A percentile compares a stretch with the other conserved stretches of the same genome.
Evolutionary conservation across 352 stramenopile species (phyloP).

Genomic region (Pythium monospermum): DNA sequence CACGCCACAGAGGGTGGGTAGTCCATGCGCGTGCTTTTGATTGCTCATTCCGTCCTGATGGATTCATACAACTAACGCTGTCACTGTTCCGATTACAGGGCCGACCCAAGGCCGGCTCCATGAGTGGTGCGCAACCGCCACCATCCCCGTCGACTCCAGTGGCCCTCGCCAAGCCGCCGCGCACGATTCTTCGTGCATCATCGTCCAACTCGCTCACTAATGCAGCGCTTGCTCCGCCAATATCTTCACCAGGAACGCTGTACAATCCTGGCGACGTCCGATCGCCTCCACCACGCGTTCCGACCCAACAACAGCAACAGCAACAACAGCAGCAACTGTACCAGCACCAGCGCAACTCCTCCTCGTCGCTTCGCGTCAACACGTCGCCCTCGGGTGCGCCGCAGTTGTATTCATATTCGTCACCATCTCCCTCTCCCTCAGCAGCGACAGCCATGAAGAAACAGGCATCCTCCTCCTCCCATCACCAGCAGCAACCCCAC

Average conservation of each 20-base stretch:
- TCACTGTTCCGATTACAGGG: constrained; percentile 10
- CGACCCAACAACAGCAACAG: background rate
- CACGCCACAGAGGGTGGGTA: no score
- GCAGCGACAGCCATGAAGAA: background rate
- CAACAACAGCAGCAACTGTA: constrained; percentile 13
- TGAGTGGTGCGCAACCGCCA: background rate
- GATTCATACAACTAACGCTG: background rate
- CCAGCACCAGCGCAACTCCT: no score
- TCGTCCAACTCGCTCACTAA: constrained; percentile 1
- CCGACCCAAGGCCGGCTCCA: constrained; percentile 27
- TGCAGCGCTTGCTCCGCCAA: background rate
- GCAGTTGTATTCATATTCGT: background rate
- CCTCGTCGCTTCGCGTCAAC: constrained; percentile 11
- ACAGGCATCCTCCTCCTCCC: background rate
- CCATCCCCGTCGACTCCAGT: constrained; percentile 11
- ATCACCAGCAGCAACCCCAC: background rate
- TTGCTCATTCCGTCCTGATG: background rate
- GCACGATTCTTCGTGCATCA: constrained; percentile 27
- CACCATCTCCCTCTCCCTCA: constrained; percentile 1
- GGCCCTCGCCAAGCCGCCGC: constrained; percentile 42
- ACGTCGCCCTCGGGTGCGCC: constrained; percentile 9
- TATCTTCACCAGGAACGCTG: constrained; percentile 3
- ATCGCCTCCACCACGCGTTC: background rate
- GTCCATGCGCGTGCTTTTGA: constrained; percentile 17
- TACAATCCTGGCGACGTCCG: no score